phyloP scores from a whole-genome alignment of 345 rosid species.

The Eucalyptus camaldulensis region DNA sequence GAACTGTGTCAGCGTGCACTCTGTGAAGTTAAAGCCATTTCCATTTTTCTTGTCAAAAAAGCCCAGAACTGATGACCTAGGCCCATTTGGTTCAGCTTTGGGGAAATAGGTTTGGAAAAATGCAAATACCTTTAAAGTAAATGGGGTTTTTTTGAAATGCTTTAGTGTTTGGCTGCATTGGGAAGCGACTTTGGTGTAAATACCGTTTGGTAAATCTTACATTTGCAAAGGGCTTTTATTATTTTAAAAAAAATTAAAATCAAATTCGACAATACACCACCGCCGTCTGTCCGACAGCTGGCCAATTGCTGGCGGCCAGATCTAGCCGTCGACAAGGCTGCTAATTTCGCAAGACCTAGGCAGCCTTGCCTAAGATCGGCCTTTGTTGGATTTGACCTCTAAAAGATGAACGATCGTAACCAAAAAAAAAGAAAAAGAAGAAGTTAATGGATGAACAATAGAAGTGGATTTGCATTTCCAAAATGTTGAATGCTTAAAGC shows the following conservation, averaged over 20 bases:
- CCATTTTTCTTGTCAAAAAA: background rate
- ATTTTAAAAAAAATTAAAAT: no score
- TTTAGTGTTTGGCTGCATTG: rapidly evolving
- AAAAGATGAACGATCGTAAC: rapidly evolving
- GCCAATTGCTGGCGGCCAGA: rapidly evolving
- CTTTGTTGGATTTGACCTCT: rapidly evolving
- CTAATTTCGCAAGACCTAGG: rapidly evolving
- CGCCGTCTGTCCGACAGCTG: rapidly evolving
- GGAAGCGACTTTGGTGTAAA: no score
- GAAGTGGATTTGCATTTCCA: no score
- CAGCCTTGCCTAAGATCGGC: rapidly evolving
- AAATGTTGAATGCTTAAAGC: no score
- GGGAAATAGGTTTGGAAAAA: no score
- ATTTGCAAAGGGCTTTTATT: no score
- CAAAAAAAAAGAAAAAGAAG: no score
- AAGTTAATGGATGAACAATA: no score
- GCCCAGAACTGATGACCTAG: rapidly evolving
- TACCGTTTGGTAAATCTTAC: rapidly evolving
- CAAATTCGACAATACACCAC: no score
- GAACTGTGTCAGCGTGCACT: background rate
- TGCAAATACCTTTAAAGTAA: no score
- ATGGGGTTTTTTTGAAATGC: rapidly evolving
- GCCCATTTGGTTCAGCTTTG: no score
- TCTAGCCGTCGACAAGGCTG: rapidly evolving
- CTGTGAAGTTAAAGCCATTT: background rate